Conservation (phyloP, 2,329 filamentous ascomycete genomes). For the Neonectria coccinea region DNA sequence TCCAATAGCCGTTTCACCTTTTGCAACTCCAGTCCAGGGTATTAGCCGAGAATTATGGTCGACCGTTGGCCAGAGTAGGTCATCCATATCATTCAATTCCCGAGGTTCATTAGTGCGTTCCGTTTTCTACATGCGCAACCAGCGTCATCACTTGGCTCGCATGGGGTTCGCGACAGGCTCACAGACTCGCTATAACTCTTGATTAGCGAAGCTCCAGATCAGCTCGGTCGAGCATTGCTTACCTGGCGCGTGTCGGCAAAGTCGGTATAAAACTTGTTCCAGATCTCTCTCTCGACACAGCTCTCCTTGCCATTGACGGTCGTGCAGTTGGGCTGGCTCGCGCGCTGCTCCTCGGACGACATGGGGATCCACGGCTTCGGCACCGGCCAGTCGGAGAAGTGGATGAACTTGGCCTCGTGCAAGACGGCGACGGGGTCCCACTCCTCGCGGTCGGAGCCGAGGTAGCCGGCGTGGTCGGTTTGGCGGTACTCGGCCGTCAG, state of each 20-base stretch:
- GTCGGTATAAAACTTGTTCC: constrained; percentile 35
- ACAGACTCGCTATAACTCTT: neutral
- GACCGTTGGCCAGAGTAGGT: neutral
- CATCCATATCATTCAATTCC: neutral
- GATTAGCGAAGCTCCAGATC: neutral
- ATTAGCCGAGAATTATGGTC: neutral
- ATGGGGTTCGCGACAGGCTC: neutral
- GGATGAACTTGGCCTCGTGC: constrained; percentile 1
- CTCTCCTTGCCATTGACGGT: constrained; percentile 1
- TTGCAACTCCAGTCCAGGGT: neutral
- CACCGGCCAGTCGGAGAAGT: constrained; percentile 2
- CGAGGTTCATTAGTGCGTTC: neutral
- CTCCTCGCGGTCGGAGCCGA: constrained; percentile 55
- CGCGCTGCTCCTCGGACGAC: neutral
- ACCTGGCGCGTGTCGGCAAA: constrained; percentile 32
- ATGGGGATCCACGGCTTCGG: constrained; percentile 4
- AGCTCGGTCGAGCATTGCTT: neutral
- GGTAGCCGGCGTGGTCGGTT: constrained; percentile 59
- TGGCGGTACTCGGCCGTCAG: constrained; percentile 71
- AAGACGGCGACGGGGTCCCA: constrained; percentile 64
- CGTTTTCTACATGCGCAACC: neutral
- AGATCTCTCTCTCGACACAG: constrained; percentile 30
- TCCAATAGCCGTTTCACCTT: neutral
- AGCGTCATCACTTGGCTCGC: neutral
- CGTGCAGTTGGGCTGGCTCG: constrained; percentile 20